Base-by-base conservation (phyloP, 805 yeast genomes). In the Kuraishia hungarica region DNA sequence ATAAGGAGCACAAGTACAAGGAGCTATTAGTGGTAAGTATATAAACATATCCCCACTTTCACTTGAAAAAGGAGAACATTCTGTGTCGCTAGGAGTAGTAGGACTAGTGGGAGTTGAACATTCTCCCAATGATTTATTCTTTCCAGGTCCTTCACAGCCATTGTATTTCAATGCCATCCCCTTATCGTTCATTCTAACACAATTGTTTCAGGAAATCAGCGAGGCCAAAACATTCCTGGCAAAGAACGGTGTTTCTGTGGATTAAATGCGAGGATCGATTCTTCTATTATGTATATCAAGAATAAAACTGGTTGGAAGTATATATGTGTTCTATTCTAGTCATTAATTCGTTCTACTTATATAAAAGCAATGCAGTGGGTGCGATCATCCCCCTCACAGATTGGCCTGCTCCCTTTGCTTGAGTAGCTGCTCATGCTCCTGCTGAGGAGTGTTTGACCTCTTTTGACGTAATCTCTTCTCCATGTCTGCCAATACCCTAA, bases 401-500 rank as follows among this genome's bases (percentile, higher is more conserved):
- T 35, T 35, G n/a, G 11, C 43, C 43, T 35, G 43, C 43, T 35
- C 43, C 43, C 43, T 35, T 15, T 35, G 43, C n/a, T 35, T 35
- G 17, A 6, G 15, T 17, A 6, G 17, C n/a, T 35, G 43, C n/a
- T 35, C 43, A 35, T 35, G 17, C 17, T 35, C 43, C 17, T 35
- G 43, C 17, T 35, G 43, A 3, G 43, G 43, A 7, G 43, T 51
- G 21, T 39, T 53, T 50, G 20, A 13, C 20, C 21, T 49, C 59
- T 71, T 72, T 51, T 70, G 63, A 59, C 83, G 81, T 64, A 87
- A 70, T 64, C 75, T 74, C 70, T 82, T 83, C 68, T 92, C 97
- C 53, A 90, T 82, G 61, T 87, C 86, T 1, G 96, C 90, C 74
- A 92, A 93, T 4, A 82, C 97, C 57, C 81, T 78, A 61, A 93